Evolutionary conservation across 164 flowering plant genomes (phyloP), one percentile per base, ranked within the genome.

Genomic region (Pachysandra terminalis): DNA sequence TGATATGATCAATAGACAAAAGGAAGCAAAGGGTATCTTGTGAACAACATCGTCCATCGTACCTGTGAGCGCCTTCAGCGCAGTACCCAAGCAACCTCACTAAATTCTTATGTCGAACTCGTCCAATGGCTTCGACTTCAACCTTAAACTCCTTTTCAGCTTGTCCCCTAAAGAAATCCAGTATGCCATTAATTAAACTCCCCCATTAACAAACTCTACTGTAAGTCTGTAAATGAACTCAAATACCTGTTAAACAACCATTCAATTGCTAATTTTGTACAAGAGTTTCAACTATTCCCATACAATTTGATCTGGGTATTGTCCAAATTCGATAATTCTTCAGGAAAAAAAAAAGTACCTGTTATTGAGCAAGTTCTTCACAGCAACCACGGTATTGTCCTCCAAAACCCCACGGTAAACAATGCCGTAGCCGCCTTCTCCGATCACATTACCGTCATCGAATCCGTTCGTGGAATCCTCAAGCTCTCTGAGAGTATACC

Each of bases 51-150:
- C 70, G 16, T n/a, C n/a, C n/a, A n/a, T n/a, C n/a, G n/a, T 81
- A 92, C 97, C 97, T 92, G 59, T 90, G 86, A 75, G 92, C 94
- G 77, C 97, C 97, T 84, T 92, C 97, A 60, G 83, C 94, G 74
- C 97, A 88, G 73, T 90, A 92, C 25, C 97, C 97, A 55, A 92
- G 88, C 75, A 92, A 73, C 77, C 97, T 85, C 75, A 90, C 97
- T 71, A 90, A 77, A 78, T 92, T 90, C 81, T 90, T 90, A 65
- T 92, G 97, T 66, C 96, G 78, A 56, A 90, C 97, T 63, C 94
- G 92, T 16, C 97, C 97, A 71, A 85, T 90, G 35, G 91, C 91
- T 73, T 90, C 96, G 17, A 87, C 93, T 74, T 87, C 96, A 49
- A 85, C 91, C 79, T 83, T 85, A 70, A 90, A 90, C 80, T 87